Conservation (phyloP, 2,329 filamentous ascomycete genomes). For the Verticillium isaacii region DNA sequence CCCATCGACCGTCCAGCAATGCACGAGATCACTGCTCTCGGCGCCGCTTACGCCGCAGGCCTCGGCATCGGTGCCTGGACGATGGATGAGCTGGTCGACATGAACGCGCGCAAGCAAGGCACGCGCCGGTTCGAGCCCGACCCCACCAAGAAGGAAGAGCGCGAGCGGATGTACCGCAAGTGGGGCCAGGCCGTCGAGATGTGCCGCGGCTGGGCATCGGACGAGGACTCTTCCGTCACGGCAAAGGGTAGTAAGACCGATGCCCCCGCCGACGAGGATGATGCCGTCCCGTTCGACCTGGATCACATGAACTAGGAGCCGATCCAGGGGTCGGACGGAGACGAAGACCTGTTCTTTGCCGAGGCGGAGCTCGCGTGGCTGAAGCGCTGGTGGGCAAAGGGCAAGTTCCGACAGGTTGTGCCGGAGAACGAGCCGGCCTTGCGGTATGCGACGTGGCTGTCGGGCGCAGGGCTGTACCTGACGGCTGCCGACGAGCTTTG, state of each 20-base stretch:
- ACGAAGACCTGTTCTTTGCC: neutral
- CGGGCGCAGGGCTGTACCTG: neutral
- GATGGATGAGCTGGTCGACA: constrained; percentile 56
- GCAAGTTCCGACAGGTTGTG: neutral
- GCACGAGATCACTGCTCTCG: constrained; percentile 86
- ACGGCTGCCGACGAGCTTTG: neutral
- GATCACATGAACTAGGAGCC: neutral
- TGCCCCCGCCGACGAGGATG: neutral
- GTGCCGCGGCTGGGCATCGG: constrained; percentile 47
- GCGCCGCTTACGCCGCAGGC: constrained; percentile 85
- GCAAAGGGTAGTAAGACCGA: neutral
- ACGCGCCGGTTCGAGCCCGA: constrained; percentile 68
- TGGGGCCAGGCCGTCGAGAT: constrained; percentile 57
- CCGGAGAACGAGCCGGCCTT: neutral
- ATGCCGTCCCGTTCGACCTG: neutral
- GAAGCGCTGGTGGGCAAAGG: neutral
- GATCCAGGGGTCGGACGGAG: neutral
- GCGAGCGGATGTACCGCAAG: constrained; percentile 37
- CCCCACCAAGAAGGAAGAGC: constrained; percentile 39
- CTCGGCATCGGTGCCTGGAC: constrained; percentile 77
- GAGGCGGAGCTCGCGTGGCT: neutral
- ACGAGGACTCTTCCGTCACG: neutral
- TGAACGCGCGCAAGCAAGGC: constrained; percentile 67
- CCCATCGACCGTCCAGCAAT: constrained; percentile 79
- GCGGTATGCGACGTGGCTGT: neutral